phyloP scores from a whole-genome alignment of 805 yeast genomes.

The Ogataea salicorniae region DNA sequence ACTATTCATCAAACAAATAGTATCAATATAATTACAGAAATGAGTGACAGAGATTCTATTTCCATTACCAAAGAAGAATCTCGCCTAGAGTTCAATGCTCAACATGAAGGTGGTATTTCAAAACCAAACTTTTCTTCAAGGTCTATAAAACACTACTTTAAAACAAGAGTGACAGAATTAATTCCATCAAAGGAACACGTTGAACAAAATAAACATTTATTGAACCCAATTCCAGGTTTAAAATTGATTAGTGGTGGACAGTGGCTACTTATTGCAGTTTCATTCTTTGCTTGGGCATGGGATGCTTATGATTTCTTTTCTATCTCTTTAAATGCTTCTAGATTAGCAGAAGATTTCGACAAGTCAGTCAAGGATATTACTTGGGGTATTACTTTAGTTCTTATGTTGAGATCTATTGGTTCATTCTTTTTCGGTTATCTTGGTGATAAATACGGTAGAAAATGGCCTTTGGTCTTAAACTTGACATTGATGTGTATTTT shows the following conservation, averaged over 20 bases:
- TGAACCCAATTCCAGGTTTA: constrained; percentile 64
- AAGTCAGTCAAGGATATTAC: constrained; percentile 46
- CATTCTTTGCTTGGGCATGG: constrained; percentile 58
- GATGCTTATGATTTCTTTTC: constrained; percentile 63
- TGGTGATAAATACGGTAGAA: constrained; percentile 59
- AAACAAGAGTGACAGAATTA: constrained; percentile 45
- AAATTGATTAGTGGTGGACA: constrained; percentile 43
- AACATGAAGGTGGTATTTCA: constrained; percentile 35
- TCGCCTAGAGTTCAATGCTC: constrained; percentile 35
- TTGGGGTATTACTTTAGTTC: constrained; percentile 64
- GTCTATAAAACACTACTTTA: constrained; percentile 33
- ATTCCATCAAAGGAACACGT: constrained; percentile 40
- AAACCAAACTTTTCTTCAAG: constrained; percentile 29
- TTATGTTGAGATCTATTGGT: constrained; percentile 66
- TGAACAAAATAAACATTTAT: constrained; percentile 32
- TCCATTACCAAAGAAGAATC: constrained; percentile 3
- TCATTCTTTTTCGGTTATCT: constrained; percentile 55
- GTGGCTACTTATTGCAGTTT: constrained; percentile 52
- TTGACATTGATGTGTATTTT: constrained; percentile 42
- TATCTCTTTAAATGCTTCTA: constrained; percentile 46
- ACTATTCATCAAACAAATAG: no score
- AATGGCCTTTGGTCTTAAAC: constrained; percentile 49
- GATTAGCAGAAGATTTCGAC: constrained; percentile 42
- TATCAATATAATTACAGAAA: neutral
- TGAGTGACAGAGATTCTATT: constrained; percentile 4